Evolutionary conservation across 495 filamentous ascomycete genomes (phyloP), one percentile per base, ranked within the genome.

Genomic region (Pseudomonodictys pantanalensis): DNA sequence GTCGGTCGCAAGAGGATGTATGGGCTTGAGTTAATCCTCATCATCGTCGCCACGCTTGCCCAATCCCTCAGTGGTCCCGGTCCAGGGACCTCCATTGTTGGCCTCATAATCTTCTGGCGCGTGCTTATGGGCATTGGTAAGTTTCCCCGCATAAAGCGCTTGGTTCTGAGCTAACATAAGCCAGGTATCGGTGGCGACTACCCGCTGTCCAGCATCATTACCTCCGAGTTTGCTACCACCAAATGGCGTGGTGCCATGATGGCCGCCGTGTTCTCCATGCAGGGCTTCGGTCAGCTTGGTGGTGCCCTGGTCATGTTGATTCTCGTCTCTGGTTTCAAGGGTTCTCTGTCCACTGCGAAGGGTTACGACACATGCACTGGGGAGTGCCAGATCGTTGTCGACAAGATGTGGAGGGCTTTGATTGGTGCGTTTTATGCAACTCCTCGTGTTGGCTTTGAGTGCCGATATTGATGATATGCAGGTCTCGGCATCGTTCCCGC

Each of bases 191-290:
- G 89, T 60, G 89, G 89, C 60, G 91, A 95, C 71, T 93, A 92
- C 67, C 91, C 91, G 0, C 78, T 96, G 15, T 89, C 85, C 18
- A 86, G 86, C 15, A 86, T 95, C 68, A 96, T 93, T 64, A 91
- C 87, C 6, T 88, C 88, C 10, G 87, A 91, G 77, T 87, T 90
- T 69, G 89, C 88, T 20, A 90, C 86, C 3, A 92, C 88, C 45
- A 86, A 89, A 69, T 90, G 87, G 86, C 79, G 90, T 52, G 90
- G 90, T 48, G 87, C 85, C 44, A 92, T 95, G 90, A 91, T 93
- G 86, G 85, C 79, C n/a, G 79, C 86, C 12, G 88, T 93, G 42
- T 92, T 93, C 67, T 83, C 88, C 60, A 91, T 90, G 83, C 89
- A 92, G 69, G 88, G 88, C 58, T 77, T 92, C 56, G 89, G 89